A percentile compares a stretch with the other conserved stretches of the same genome.
Conservation (phyloP, 2,329 filamentous ascomycete genomes). For the Arthrobotrys sphaeroides region DNA sequence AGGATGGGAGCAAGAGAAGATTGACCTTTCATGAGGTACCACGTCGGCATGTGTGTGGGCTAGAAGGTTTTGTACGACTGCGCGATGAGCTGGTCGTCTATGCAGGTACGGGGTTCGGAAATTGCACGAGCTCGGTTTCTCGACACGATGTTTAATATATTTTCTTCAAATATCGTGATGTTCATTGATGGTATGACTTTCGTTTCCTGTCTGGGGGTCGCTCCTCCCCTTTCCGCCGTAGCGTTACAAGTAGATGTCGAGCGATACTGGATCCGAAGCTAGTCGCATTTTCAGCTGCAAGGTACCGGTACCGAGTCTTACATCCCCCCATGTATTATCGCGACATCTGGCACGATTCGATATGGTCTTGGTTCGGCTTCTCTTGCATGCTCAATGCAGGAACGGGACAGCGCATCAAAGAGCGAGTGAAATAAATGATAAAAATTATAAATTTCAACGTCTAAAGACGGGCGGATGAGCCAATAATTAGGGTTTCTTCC, state of each 20-base stretch:
- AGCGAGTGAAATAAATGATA: not conserved
- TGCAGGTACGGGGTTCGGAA: slow-evolving; percentile 42
- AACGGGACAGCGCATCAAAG: slow-evolving; percentile 28
- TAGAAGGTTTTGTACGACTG: not conserved
- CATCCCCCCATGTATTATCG: slow-evolving; percentile 12
- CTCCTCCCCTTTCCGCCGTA: slow-evolving; percentile 16
- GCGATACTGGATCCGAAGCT: slow-evolving; percentile 14
- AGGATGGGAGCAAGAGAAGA: not conserved
- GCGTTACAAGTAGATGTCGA: slow-evolving; percentile 3
- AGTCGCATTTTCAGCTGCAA: slow-evolving; percentile 40
- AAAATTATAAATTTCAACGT: slow-evolving; percentile 13
- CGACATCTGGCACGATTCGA: slow-evolving; percentile 19
- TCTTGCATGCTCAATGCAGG: slow-evolving; percentile 27
- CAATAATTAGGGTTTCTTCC: slow-evolving; percentile 21
- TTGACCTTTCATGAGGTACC: slow-evolving; percentile 44
- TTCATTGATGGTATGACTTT: too few species aligned
- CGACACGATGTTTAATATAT: too few species aligned
- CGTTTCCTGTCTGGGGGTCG: not conserved
- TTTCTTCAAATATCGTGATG: slow-evolving; percentile 3
- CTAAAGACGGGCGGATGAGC: slow-evolving; percentile 20
- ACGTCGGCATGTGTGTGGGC: slow-evolving; percentile 21
- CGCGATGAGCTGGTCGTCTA: slow-evolving; percentile 52
- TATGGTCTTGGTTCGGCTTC: not conserved
- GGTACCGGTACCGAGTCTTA: slow-evolving; percentile 43
- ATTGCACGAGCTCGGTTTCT: slow-evolving; percentile 5